phyloP scores from a whole-genome alignment of 2,329 filamentous ascomycete species.

The Talaromyces pinophilus region DNA sequence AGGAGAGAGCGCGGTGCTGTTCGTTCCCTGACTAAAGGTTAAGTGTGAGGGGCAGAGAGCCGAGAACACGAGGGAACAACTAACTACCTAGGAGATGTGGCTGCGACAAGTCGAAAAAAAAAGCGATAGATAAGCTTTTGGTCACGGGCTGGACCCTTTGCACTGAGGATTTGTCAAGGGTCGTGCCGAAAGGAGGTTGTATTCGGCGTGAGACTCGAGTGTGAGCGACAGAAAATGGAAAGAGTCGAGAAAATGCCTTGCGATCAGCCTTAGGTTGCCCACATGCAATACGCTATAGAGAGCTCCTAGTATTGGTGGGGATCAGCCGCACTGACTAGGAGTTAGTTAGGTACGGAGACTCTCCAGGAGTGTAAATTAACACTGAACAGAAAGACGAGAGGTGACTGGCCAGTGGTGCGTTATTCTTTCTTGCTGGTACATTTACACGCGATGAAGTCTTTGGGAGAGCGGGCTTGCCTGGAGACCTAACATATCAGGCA shows the following conservation, averaged over 20 bases:
- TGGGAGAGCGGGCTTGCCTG: neutral
- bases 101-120: neutral
- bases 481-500: conserved; percentile 6
- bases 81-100: neutral
- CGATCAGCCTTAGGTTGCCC: conserved; percentile 23
- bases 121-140: neutral
- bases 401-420: neutral
- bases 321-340: conserved; percentile 10
- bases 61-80: conserved; percentile 11
- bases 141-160: neutral
- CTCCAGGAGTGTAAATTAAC: neutral
- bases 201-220: neutral
- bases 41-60: conserved; percentile 17
- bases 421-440: neutral
- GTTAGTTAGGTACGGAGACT: neutral
- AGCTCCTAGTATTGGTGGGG: conserved; percentile 2
- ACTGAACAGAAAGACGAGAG: neutral
- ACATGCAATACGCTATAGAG: conserved; percentile 6
- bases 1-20: neutral
- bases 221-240: neutral
- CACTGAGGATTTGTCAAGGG: neutral
- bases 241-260: conserved; percentile 22
- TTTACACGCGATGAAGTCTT: neutral
- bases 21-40: conserved; percentile 1
- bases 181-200: neutral